These are phyloP conservation scores for Nakazawaea sp. DNA, from an alignment of 805 yeast genomes.

Conservation along the genomic window DNA sequence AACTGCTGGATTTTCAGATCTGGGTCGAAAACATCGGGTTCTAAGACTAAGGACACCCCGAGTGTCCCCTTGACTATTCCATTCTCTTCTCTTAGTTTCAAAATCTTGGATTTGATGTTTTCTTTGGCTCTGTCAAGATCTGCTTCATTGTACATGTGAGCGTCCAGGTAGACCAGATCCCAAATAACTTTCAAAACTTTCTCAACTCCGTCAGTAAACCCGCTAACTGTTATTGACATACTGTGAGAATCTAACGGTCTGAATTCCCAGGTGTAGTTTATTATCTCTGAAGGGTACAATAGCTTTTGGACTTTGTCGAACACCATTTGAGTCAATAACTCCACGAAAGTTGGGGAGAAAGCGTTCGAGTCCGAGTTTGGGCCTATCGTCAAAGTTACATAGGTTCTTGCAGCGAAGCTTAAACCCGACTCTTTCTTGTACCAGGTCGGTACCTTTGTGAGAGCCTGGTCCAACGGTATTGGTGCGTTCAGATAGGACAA, in stretches of 20 bases:
- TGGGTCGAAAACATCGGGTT: slow-evolving; percentile 43
- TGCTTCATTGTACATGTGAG: neutral
- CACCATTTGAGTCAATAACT: slow-evolving; percentile 43
- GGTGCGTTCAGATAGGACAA: no score
- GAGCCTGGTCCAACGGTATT: no score
- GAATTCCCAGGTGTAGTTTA: slow-evolving; percentile 53
- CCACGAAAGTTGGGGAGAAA: slow-evolving; percentile 20
- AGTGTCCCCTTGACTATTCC: slow-evolving; percentile 43
- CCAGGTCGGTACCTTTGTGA: neutral
- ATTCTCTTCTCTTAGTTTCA: slow-evolving; percentile 31
- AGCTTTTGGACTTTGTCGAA: slow-evolving; percentile 29
- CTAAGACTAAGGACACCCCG: slow-evolving; percentile 46
- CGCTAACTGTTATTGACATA: slow-evolving; percentile 44
- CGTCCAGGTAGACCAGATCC: slow-evolving; percentile 17
- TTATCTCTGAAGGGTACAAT: slow-evolving; percentile 47
- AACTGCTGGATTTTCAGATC: neutral
- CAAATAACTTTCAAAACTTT: slow-evolving; percentile 28
- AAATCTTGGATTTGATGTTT: slow-evolving; percentile 28
- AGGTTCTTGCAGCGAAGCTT: neutral
- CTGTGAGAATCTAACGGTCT: slow-evolving; percentile 53
- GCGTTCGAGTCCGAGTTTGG: neutral
- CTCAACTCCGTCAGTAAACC: slow-evolving; percentile 36
- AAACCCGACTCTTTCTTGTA: neutral
- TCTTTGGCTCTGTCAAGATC: slow-evolving; percentile 4
- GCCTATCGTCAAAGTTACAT: neutral